These are phyloP conservation scores for Penicillium aurantiogriseum DNA, from an alignment of 2,329 filamentous ascomycete species.

Conservation along the genomic window DNA sequence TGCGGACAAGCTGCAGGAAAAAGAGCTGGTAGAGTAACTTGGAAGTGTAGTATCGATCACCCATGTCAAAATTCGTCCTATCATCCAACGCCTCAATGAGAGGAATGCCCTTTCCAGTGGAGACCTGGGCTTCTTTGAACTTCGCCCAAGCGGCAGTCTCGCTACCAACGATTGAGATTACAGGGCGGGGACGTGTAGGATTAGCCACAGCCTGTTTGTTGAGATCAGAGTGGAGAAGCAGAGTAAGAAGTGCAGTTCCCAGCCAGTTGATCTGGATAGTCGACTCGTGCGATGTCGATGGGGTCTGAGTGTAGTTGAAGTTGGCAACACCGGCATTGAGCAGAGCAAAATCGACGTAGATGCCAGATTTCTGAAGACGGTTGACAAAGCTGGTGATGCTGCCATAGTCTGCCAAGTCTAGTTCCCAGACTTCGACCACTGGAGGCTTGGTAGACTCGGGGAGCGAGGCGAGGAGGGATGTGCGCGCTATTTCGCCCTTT, in stretches of 20 bases:
- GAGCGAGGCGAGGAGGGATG: conserved; percentile 37
- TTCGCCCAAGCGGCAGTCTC: conserved; percentile 4
- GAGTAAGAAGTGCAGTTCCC: not conserved
- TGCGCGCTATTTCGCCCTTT: conserved; percentile 48
- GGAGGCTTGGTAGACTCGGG: conserved; percentile 23
- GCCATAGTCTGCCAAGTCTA: conserved; percentile 44
- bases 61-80: not conserved
- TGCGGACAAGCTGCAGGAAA: not conserved
- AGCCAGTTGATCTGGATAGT: conserved; percentile 32
- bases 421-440: conserved; percentile 47
- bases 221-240: no score
- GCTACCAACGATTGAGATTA: conserved; percentile 1
- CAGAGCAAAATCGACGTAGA: conserved; percentile 36
- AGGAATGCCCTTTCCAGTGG: no score
- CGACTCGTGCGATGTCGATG: conserved; percentile 14
- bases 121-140: not conserved
- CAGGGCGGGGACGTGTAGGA: not conserved
- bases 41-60: not conserved
- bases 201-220: no score
- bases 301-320: conserved; percentile 5
- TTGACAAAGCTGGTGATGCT: conserved; percentile 40
- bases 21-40: conserved; percentile 1
- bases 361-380: conserved; percentile 28
- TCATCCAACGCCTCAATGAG: not conserved
- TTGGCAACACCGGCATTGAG: conserved; percentile 40